phyloP scores from a whole-genome alignment of 768 basidiomycete species.

The Mrakia hoshinonis region DNA sequence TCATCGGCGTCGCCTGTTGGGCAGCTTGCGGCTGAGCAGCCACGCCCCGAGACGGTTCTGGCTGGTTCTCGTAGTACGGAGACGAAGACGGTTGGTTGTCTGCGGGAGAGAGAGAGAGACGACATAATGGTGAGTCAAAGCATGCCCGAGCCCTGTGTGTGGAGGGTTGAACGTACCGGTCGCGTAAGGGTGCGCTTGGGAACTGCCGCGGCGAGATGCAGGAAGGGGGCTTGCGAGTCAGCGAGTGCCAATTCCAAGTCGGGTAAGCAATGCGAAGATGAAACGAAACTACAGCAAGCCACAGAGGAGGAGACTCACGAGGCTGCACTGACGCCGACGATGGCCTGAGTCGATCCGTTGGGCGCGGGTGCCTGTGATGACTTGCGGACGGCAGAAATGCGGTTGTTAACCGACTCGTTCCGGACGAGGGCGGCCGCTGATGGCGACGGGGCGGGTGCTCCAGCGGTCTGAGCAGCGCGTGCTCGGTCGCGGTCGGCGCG shows the following conservation, averaged over 20 bases:
- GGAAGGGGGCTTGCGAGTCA: slow-evolving; percentile 17
- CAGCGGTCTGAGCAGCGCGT: slow-evolving; percentile 16
- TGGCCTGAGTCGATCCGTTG: slow-evolving; percentile 30
- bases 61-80: slow-evolving; percentile 27
- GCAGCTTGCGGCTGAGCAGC: slow-evolving; percentile 10
- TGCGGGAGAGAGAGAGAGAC: not conserved
- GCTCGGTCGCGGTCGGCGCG: slow-evolving; percentile 27
- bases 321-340: slow-evolving; percentile 26
- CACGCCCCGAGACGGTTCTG: not conserved
- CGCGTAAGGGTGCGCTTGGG: slow-evolving; percentile 20
- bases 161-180: not conserved
- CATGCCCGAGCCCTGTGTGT: not conserved
- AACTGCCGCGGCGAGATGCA: slow-evolving; percentile 9
- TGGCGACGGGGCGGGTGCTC: not conserved
- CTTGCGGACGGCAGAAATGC: slow-evolving; percentile 15
- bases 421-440: slow-evolving; percentile 20
- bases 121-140: not conserved
- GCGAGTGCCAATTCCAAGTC: slow-evolving; percentile 9
- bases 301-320: slow-evolving; percentile 20
- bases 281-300: not conserved
- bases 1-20: slow-evolving; percentile 21
- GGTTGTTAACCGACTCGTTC: slow-evolving; percentile 18
- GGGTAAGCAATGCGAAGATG: not conserved
- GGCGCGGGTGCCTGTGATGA: slow-evolving; percentile 19
- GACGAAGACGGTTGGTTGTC: slow-evolving; percentile 11